Percentiles rank a stretch among this genome's conserved stretches.
Conservation (phyloP, 768 basidiomycete genomes). For the Tylopilus plumbeoviolaceoides region DNA sequence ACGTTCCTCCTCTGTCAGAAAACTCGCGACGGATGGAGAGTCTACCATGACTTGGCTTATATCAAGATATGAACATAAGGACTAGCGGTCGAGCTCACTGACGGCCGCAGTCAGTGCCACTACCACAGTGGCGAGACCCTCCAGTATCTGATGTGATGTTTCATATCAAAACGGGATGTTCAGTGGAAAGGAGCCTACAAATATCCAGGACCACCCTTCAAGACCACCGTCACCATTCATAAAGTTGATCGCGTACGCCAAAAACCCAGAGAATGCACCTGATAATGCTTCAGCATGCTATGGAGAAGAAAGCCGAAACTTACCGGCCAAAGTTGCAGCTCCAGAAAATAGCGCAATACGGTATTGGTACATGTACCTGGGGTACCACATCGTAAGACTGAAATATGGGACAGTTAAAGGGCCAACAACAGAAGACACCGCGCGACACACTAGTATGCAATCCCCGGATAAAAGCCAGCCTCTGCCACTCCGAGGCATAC, state of each 20-base stretch:
- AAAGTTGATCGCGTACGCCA: constrained; percentile 4
- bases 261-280: constrained; percentile 2
- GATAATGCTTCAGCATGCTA: neutral
- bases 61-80: neutral
- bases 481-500: constrained; percentile 2
- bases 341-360: constrained; percentile 4
- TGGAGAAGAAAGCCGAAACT: neutral
- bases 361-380: constrained; percentile 4
- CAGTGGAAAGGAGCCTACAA: neutral
- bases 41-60: constrained; percentile 2
- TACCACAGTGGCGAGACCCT: neutral
- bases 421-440: neutral
- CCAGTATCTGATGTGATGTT: neutral
- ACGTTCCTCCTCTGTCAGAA: neutral
- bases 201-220: constrained; percentile 7
- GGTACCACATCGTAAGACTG: constrained; percentile 5
- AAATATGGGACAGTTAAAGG: neutral
- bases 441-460: neutral
- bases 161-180: neutral
- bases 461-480: constrained; percentile 1
- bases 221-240: neutral
- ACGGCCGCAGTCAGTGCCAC: neutral
- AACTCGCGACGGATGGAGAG: neutral
- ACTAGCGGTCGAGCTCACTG: neutral
- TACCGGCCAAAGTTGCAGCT: constrained; percentile 1